Conservation (phyloP, 2,329 filamentous ascomycete species). For the Trichoderma citrinoviride region DNA sequence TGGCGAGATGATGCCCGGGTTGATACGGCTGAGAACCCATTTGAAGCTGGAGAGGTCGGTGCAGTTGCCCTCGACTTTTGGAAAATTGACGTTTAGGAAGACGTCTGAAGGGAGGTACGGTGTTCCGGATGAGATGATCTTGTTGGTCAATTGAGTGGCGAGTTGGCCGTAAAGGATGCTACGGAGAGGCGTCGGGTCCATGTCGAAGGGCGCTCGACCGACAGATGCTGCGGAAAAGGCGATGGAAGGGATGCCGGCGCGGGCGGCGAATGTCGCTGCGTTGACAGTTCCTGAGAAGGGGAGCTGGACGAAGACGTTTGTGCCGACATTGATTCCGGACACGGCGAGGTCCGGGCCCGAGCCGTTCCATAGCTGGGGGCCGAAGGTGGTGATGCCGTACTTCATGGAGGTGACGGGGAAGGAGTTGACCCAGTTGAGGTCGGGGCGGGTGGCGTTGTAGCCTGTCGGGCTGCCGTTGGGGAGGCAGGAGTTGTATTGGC, state of each 20-base stretch:
- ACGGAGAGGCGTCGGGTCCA: constrained; percentile 49
- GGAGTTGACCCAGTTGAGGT: constrained; percentile 70
- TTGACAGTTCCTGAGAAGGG: constrained; percentile 67
- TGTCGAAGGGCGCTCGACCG: constrained; percentile 53
- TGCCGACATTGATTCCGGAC: constrained; percentile 59
- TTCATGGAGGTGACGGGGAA: constrained; percentile 52
- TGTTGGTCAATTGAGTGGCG: constrained; percentile 55
- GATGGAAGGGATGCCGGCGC: constrained; percentile 59
- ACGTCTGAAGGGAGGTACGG: constrained; percentile 62
- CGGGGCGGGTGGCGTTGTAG: constrained; percentile 53
- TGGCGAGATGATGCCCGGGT: constrained; percentile 50
- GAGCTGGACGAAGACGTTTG: constrained; percentile 56
- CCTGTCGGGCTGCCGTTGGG: constrained; percentile 56
- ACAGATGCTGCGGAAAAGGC: constrained; percentile 61
- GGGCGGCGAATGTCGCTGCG: constrained; percentile 57
- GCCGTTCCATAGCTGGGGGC: constrained; percentile 30
- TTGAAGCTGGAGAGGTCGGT: constrained; percentile 53
- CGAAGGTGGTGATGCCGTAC: constrained; percentile 19
- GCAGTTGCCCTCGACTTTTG: constrained; percentile 51
- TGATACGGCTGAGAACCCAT: constrained; percentile 63
- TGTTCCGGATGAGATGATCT: constrained; percentile 52
- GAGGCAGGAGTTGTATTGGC: constrained; percentile 62
- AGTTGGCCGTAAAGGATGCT: constrained; percentile 63
- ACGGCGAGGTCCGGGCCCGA: constrained; percentile 61
- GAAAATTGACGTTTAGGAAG: constrained; percentile 70